Evolutionary conservation across 192 early-diverging fungal species (phyloP), one percentile per base, ranked within the genome.

Genomic region (Thamnidium elegans): DNA sequence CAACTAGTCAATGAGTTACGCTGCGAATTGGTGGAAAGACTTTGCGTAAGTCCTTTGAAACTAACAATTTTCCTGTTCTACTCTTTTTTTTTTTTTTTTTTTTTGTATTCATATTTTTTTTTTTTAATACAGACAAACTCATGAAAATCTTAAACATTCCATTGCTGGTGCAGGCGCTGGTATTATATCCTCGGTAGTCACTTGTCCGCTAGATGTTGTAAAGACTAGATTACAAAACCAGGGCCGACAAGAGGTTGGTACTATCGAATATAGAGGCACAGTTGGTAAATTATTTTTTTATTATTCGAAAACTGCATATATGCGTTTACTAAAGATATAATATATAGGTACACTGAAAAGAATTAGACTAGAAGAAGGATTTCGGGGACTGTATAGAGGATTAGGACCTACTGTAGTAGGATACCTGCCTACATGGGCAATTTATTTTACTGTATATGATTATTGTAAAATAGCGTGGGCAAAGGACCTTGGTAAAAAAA

Each of bases 161-260:
- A 72, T 93, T 60, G 89, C 93, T 26, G 93, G 93, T 48, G 93
- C 91, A 6, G 87, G 83, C 31, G 89, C 90, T 21, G 93, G 92
- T 58, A 78, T 84, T 68, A 90, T 92, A 26, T 86, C 92, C 13
- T 89, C 92, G 6, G 78, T 92, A 17, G 84, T 93, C 17, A 92
- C 90, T 9, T 93, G 92, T 74, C 96, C 96, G 5, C 74, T 98
- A 26, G 96, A 98, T 74, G 92, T 98, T 20, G 90, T 95, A 50
- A 98, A 98, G 66, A 91, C 94, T 21, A 80, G 96, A 42, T 77
- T 96, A 54, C 96, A 98, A 77, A 94, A 98, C 72, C 92, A 95
- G 69, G 79, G 75, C 46, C 62, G 63, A 19, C 39, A 65, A 14
- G 39, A 67, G 36, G 44, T 63, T 11, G 60, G 58, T 14, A 10